Evolutionary conservation across 805 yeast species (phyloP), one percentile per base, ranked within the genome.

Genomic region (Clavispora carvajalis): DNA sequence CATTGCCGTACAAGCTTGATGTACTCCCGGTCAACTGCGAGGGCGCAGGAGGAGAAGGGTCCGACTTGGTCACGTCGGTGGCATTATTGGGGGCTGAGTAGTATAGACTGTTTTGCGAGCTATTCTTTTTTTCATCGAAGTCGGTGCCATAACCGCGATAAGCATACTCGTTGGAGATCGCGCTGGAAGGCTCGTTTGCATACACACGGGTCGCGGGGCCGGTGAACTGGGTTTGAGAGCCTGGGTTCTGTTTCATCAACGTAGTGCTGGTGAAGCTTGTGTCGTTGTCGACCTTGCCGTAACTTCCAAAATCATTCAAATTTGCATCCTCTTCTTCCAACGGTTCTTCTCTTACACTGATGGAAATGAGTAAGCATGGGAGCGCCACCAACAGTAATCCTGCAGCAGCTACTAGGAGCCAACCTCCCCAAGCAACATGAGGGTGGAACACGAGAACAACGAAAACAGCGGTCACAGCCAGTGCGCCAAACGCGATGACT

Each of bases 391-490:
- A 62, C 40, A 72, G 70, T 39, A 80, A 60, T 0, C 70, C 82
- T 10, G 85, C 82, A 4, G 86, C 74, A 1, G 83, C 88, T 22
- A 84, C 71, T 52, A 82, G 66, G 24, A 81, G 56, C 90, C 91
- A 85, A 7, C 81, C 71, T n/a, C 80, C 71, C 90, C 90, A 85
- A 6, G 70, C 61, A 13, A 82, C 69, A 45, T 80, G 66, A 7
- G 93, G 93, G 50, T 69, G 74, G 57, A 81, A 85, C 12, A 78
- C 62, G 37, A 85, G 52, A 28, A 83, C 69, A 0, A 68, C 65
- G 22, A 80, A 71, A 9, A 85, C 60, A 39, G 83, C 76, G 18
- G 74, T 61, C 30, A 83, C 47, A 1, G 82, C 72, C 8, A 86
- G 62, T 9, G 74, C 67, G 12, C 79, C 45, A 55, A 82, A 80